A percentile compares a stretch with the other conserved stretches of the same genome.
phyloP scores from a whole-genome alignment of 148 eudicot genomes.

The Suaeda aralocaspica region DNA sequence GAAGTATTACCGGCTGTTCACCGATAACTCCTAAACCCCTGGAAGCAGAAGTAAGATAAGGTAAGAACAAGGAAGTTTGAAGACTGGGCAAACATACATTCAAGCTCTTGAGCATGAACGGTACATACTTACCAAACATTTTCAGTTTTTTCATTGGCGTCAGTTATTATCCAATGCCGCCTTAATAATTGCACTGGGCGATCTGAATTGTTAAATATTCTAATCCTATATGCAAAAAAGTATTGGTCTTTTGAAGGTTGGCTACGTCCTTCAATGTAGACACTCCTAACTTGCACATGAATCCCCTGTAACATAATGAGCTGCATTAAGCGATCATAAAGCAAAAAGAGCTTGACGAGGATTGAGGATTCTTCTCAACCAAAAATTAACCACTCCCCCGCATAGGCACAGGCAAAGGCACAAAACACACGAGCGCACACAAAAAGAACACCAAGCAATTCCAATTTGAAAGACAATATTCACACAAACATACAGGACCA shows the following conservation, averaged over 20 bases:
- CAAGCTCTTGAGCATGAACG: background rate
- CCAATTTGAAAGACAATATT: background rate
- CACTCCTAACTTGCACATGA: constrained; percentile 96
- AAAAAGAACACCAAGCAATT: too few species aligned
- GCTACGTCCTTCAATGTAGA: constrained; percentile 82
- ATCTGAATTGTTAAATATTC: constrained; percentile 88
- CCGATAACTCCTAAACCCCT: constrained; percentile 96
- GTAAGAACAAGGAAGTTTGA: background rate
- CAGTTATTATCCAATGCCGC: constrained; percentile 96
- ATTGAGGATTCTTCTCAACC: background rate
- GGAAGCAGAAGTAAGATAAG: constrained; percentile 19
- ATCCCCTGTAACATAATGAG: constrained; percentile 49
- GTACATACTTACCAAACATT: constrained; percentile 60
- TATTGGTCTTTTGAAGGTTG: constrained; percentile 81
- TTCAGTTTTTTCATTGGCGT: constrained; percentile 78
- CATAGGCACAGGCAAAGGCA: too few species aligned
- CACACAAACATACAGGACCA: background rate
- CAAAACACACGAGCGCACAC: too few species aligned
- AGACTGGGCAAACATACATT: background rate
- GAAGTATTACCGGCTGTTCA: constrained; percentile 95
- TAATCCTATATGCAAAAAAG: constrained; percentile 88
- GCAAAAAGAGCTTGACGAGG: background rate
- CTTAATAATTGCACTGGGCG: constrained; percentile 94
- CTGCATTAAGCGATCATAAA: background rate
- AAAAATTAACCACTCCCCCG: too few species aligned